phyloP scores from a whole-genome alignment of 306 rosid species.

The Oxytropis ochrocephala region DNA sequence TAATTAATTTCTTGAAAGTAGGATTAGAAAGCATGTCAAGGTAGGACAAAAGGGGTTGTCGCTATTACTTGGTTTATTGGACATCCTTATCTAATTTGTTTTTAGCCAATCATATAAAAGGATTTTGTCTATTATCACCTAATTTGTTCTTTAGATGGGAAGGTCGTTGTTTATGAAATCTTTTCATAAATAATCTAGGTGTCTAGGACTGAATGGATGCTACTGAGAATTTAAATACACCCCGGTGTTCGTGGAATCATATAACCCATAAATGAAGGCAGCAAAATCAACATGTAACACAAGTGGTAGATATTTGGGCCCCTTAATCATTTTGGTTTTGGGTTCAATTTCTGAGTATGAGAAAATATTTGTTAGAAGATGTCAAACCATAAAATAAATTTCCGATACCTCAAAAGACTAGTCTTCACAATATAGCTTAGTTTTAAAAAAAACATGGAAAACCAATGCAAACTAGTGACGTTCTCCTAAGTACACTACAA shows the following conservation, averaged over 20 bases:
- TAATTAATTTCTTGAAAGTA: neutral
- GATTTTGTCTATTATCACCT: constrained; percentile 23
- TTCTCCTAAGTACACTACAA: too few relatives aligned
- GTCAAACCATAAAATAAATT: too few relatives aligned
- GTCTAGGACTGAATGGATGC: constrained; percentile 9
- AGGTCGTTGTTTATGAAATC: constrained; percentile 4
- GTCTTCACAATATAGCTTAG: too few relatives aligned
- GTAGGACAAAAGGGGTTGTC: constrained; percentile 18
- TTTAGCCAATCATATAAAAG: constrained; percentile 22
- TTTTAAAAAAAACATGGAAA: neutral
- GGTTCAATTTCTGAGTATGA: too few relatives aligned
- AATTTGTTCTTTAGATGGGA: constrained; percentile 19
- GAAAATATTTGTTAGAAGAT: too few relatives aligned
- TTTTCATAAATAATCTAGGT: neutral
- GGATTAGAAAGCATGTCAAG: constrained; percentile 21
- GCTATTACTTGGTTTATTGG: constrained; percentile 21
- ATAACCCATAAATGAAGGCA: neutral
- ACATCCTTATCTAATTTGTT: constrained; percentile 20
- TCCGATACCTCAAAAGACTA: too few relatives aligned
- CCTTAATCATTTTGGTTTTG: too few relatives aligned
- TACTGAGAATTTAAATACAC: constrained; percentile 7
- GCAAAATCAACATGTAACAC: too few relatives aligned
- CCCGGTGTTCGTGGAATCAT: constrained; percentile 15
- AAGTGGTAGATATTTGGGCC: too few relatives aligned
- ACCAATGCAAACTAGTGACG: neutral